Percentiles rank a stretch among this genome's conserved stretches.
Evolutionary conservation across 352 stramenopile species (phyloP).

Genomic region (Phytophthora fragariaefolia): DNA sequence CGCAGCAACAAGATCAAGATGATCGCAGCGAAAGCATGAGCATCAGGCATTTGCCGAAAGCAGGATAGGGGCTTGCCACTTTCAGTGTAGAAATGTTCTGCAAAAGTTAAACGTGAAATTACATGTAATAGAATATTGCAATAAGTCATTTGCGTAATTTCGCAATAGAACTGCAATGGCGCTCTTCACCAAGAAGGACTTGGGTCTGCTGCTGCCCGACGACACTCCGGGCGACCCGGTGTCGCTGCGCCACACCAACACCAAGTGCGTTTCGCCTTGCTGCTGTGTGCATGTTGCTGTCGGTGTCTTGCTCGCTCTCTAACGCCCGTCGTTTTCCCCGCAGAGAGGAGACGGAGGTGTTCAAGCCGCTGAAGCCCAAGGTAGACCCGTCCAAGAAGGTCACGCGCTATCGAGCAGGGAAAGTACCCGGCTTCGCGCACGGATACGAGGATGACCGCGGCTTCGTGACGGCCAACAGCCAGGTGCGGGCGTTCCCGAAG

Average conservation of each 20-base stretch:
- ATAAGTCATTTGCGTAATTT: no score
- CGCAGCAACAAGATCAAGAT: no score
- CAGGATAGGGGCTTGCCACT: no score
- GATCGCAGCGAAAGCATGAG: no score
- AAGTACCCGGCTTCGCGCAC: slow-evolving; percentile 77
- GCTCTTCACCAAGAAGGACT: slow-evolving; percentile 90
- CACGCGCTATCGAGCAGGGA: slow-evolving; percentile 79
- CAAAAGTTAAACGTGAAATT: no score
- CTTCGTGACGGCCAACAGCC: slow-evolving; percentile 75
- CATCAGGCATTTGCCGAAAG: no score
- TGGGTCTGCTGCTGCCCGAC: slow-evolving; percentile 82
- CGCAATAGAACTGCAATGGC: no score
- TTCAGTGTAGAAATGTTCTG: no score
- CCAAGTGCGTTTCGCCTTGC: slow-evolving; percentile 41
- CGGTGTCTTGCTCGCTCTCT: background rate
- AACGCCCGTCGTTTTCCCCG: slow-evolving; percentile 1
- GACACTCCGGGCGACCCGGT: slow-evolving; percentile 79
- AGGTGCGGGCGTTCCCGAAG: slow-evolving; percentile 54
- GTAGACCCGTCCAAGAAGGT: slow-evolving; percentile 86
- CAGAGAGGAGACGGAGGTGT: slow-evolving; percentile 76
- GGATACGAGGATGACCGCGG: slow-evolving; percentile 82
- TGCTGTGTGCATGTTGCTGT: background rate
- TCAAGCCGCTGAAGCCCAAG: slow-evolving; percentile 80
- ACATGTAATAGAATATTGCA: no score
- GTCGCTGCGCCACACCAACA: slow-evolving; percentile 81